Base-by-base conservation (phyloP, 306 rosid species). In the Chamaecrista fasciculata region DNA sequence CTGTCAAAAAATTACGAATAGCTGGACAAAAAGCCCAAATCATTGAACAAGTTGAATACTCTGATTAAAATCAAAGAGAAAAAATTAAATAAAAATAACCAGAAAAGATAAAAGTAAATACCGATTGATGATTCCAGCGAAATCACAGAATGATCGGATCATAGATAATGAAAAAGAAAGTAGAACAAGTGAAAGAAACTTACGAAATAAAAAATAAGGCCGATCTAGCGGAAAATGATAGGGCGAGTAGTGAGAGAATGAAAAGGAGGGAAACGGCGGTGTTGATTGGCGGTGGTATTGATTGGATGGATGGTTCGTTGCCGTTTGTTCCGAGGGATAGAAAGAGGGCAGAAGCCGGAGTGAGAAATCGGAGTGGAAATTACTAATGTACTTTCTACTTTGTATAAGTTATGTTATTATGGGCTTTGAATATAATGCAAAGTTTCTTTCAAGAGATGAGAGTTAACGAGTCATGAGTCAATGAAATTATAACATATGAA, bases 361-460 rank as follows among this genome's bases (percentile, higher is more conserved):
- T 77, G 72, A 85, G 82, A 64, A 83, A 72, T 49, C 73, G 48
- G 62, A 67, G 79, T 63, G 76, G 14, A 78, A 67, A n/a, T n/a
- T n/a, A n/a, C n/a, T n/a, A n/a, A n/a, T n/a, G n/a, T n/a, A n/a
- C n/a, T n/a, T n/a, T n/a, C n/a, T n/a, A n/a, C n/a, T n/a, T n/a
- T n/a, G n/a, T n/a, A n/a, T n/a, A n/a, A n/a, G n/a, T n/a, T n/a
- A n/a, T n/a, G n/a, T n/a, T n/a, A n/a, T n/a, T n/a, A n/a, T n/a
- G n/a, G n/a, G n/a, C n/a, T n/a, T n/a, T n/a, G 82, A 72, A 57
- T 67, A 74, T 80, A 74, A 76, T 76, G 31, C 72, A 63, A 73
- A 80, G 76, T 78, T 80, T 78, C 70, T n/a, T n/a, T n/a, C 84
- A 62, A 72, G 80, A 82, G 67, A 71, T n/a, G n/a, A n/a, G n/a